Percentiles rank a stretch among this genome's conserved stretches.
phyloP scores from a whole-genome alignment of 495 filamentous ascomycete genomes.

The Lineolata rhizophorae region DNA sequence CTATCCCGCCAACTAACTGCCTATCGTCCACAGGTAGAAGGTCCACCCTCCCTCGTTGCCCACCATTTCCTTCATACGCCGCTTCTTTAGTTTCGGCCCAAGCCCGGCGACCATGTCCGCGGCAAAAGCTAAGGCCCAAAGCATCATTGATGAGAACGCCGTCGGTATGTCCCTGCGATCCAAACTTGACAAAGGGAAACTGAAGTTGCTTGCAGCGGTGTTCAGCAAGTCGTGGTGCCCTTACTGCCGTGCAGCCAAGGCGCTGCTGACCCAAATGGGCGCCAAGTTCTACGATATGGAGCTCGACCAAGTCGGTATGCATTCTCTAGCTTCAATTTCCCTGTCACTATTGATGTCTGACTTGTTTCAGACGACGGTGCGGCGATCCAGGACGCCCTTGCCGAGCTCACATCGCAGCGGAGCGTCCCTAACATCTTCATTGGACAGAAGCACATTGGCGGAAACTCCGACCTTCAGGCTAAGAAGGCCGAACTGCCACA shows the following conservation, averaged over 20 bases:
- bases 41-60: no score
- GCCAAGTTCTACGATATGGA: conserved; percentile 61
- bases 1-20: no score
- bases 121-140: conserved; percentile 67
- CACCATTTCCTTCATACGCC: conserved; percentile 41
- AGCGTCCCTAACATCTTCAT: conserved; percentile 96
- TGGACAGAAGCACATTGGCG: conserved; percentile 71
- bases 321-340: not conserved
- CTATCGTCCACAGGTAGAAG: no score
- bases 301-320: conserved; percentile 63
- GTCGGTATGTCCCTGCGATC: conserved; percentile 47
- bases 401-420: conserved; percentile 56
- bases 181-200: not conserved
- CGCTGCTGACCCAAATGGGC: conserved; percentile 38
- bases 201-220: conserved; percentile 32
- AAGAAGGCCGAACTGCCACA: conserved; percentile 30
- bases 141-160: conserved; percentile 74
- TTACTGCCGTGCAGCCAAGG: conserved; percentile 72
- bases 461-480: conserved; percentile 80
- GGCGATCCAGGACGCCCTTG: conserved; percentile 65
- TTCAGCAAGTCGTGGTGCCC: conserved; percentile 96
- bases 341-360: not conserved
- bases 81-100: conserved; percentile 44
- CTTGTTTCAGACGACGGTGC: conserved; percentile 40
- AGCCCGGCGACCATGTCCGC: conserved; percentile 52